Evolutionary conservation across 768 basidiomycete genomes (phyloP).

Genomic region (Gyrodon lividus): DNA sequence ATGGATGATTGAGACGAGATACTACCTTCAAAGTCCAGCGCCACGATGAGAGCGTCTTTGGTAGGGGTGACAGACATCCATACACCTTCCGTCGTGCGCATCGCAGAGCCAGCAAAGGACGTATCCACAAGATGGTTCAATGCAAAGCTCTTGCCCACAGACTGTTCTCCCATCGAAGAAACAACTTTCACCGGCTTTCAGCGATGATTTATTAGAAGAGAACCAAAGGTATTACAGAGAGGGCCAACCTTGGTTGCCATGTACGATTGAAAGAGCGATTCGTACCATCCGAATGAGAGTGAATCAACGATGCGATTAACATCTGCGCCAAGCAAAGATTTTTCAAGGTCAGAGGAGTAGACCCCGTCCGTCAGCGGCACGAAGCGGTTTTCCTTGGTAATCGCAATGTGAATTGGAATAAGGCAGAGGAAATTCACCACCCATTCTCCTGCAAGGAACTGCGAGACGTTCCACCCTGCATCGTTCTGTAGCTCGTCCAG

Average conservation of each 20-base stretch:
- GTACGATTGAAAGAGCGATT: slow-evolving; percentile 61
- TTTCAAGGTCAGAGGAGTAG: slow-evolving; percentile 48
- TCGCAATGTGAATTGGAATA: slow-evolving; percentile 63
- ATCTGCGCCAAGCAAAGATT: slow-evolving; percentile 55
- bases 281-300: slow-evolving; percentile 64
- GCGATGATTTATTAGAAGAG: not conserved
- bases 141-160: slow-evolving; percentile 59
- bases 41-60: slow-evolving; percentile 49
- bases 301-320: slow-evolving; percentile 55
- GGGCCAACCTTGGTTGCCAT: slow-evolving; percentile 50
- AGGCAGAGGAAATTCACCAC: slow-evolving; percentile 58
- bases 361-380: slow-evolving; percentile 61
- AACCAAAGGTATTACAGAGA: rapidly evolving
- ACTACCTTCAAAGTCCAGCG: slow-evolving; percentile 67
- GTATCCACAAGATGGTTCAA: slow-evolving; percentile 63
- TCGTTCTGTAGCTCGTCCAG: slow-evolving; percentile 1
- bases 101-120: slow-evolving; percentile 64
- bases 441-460: slow-evolving; percentile 53
- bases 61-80: slow-evolving; percentile 71
- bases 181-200: slow-evolving; percentile 60
- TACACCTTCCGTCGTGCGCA: slow-evolving; percentile 67
- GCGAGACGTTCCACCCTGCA: slow-evolving; percentile 27
- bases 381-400: slow-evolving; percentile 60
- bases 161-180: slow-evolving; percentile 69
- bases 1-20: slow-evolving; percentile 4